phyloP scores from a whole-genome alignment of 2,329 filamentous ascomycete genomes.

The Fusarium irregulare region DNA sequence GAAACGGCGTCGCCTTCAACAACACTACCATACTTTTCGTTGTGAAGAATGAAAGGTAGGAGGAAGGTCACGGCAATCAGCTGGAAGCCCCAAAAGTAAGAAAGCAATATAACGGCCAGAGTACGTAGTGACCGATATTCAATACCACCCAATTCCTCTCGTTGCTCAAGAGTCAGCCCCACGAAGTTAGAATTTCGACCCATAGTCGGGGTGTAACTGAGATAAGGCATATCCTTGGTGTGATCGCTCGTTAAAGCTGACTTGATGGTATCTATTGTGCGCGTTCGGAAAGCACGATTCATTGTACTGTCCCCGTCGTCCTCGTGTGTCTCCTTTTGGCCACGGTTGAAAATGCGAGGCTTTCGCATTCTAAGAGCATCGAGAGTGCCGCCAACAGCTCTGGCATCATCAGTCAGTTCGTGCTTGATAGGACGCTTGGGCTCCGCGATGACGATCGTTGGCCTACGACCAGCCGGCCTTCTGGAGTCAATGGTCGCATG shows the following conservation, averaged over 20 bases:
- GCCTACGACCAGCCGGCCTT: conserved; percentile 54
- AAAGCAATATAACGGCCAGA: conserved; percentile 78
- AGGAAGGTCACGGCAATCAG: conserved; percentile 79
- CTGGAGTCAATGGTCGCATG: conserved; percentile 37
- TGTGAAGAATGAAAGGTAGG: conserved; percentile 81
- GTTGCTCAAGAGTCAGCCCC: conserved; percentile 87
- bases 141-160: conserved; percentile 94
- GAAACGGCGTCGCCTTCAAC: conserved; percentile 72
- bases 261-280: conserved; percentile 69
- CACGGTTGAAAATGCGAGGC: conserved; percentile 54
- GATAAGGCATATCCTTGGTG: conserved; percentile 79
- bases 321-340: conserved; percentile 53
- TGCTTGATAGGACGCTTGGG: conserved; percentile 59
- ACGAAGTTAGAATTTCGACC: conserved; percentile 94
- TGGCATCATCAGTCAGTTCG: conserved; percentile 56
- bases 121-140: conserved; percentile 95
- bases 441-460: conserved; percentile 75
- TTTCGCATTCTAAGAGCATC: conserved; percentile 58
- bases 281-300: conserved; percentile 51
- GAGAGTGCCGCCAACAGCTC: conserved; percentile 55
- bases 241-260: conserved; percentile 66
- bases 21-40: conserved; percentile 69
- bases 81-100: conserved; percentile 88
- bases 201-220: conserved; percentile 93
- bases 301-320: conserved; percentile 48